Conservation (phyloP, 2,329 filamentous ascomycete genomes). For the Penicillium hesseltinei region DNA sequence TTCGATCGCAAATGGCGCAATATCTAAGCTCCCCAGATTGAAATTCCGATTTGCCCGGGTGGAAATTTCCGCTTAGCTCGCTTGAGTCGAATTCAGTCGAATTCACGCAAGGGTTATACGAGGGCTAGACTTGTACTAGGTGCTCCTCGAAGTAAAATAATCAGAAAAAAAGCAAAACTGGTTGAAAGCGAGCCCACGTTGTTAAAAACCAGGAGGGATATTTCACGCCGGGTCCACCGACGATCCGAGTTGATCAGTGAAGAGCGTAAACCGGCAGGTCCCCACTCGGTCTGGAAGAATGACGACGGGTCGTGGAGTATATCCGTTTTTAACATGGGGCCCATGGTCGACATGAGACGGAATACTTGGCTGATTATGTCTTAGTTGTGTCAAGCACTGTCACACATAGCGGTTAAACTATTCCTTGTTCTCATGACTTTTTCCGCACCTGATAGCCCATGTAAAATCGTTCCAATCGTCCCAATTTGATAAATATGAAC, state of each 20-base stretch:
- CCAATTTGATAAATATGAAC: background rate
- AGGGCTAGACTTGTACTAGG: background rate
- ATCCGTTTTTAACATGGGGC: background rate
- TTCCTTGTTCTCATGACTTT: background rate
- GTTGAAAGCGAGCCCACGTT: slow-evolving; percentile 2
- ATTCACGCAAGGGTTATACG: slow-evolving; percentile 2
- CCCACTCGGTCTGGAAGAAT: slow-evolving; percentile 29
- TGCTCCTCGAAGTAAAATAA: background rate
- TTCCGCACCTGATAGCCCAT: background rate
- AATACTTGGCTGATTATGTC: background rate
- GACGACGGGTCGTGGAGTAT: slow-evolving; percentile 28
- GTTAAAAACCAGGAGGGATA: slow-evolving; percentile 3
- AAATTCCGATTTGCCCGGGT: slow-evolving; percentile 5
- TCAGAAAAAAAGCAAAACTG: background rate
- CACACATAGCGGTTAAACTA: background rate
- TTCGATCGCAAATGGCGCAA: slow-evolving; percentile 24
- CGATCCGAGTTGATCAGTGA: slow-evolving; percentile 21
- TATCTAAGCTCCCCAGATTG: slow-evolving; percentile 24
- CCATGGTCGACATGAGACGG: background rate
- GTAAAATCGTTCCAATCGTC: background rate
- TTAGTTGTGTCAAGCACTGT: background rate
- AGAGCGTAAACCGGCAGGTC: slow-evolving; percentile 18
- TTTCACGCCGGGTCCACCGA: slow-evolving; percentile 22
- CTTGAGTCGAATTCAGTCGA: background rate
- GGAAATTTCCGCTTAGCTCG: slow-evolving; percentile 9